Percentiles rank a stretch among this genome's conserved stretches.
These are phyloP conservation scores for Hericium coralloides DNA, from an alignment of 768 basidiomycete species.

Conservation along the genomic window DNA sequence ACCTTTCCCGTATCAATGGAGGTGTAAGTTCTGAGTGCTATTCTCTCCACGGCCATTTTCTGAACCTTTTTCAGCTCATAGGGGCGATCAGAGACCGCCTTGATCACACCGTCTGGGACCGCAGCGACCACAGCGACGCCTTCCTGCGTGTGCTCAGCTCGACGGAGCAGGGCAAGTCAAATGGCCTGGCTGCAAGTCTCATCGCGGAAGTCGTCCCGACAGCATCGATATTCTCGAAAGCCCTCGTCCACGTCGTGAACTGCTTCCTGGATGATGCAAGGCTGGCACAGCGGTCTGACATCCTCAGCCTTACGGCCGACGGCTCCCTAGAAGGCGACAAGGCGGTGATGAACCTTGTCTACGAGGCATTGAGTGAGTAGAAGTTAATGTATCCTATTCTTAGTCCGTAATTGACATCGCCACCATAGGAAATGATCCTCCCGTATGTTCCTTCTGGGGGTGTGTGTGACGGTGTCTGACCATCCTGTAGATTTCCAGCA, in stretches of 20 bases:
- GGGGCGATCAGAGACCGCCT: conserved; percentile 14
- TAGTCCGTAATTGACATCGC: not conserved
- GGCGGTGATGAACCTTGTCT: conserved; percentile 7
- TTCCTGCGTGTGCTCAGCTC: conserved; percentile 12
- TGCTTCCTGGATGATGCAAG: conserved; percentile 38
- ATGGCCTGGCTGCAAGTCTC: conserved; percentile 36
- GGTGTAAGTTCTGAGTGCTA: conserved; percentile 4
- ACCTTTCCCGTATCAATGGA: conserved; percentile 1
- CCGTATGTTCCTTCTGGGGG: conserved; percentile 3
- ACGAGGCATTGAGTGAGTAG: conserved; percentile 13
- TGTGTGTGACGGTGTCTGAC: not conserved
- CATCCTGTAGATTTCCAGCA: conserved; percentile 6
- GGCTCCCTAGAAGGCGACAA: not conserved
- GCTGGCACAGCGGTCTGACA: not conserved
- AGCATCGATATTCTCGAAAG: conserved; percentile 45
- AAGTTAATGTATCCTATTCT: not conserved
- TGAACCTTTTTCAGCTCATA: not conserved
- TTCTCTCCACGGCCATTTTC: not conserved
- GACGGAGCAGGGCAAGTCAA: conserved; percentile 9
- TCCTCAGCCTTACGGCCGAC: not conserved
- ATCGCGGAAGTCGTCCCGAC: conserved; percentile 50
- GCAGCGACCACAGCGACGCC: conserved; percentile 5
- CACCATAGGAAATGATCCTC: conserved; percentile 11
- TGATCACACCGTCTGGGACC: conserved; percentile 17
- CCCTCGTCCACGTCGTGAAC: conserved; percentile 47